Evolutionary conservation across 176 grass and related monocot species (phyloP).

Genomic region (Rhynchospora pubera): DNA sequence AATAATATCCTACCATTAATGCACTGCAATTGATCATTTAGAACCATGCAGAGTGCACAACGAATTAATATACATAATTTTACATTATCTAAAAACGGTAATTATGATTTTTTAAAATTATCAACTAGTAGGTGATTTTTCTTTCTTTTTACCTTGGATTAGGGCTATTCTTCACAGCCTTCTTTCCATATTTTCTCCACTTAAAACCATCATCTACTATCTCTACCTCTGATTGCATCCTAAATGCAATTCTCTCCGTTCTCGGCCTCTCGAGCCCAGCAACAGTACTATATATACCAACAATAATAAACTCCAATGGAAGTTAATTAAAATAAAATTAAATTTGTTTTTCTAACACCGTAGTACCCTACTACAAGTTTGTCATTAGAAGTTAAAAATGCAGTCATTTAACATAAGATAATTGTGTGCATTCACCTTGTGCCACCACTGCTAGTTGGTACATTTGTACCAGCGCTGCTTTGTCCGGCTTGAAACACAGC

Average conservation of each 20-base stretch:
- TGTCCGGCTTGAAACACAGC: not conserved
- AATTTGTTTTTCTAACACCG: too few species aligned
- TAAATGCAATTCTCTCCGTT: constrained; percentile 61
- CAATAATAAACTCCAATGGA: not conserved
- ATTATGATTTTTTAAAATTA: not conserved
- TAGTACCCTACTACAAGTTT: not conserved
- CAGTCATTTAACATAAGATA: not conserved
- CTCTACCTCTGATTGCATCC: constrained; percentile 67
- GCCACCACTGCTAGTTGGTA: constrained; percentile 16
- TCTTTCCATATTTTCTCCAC: constrained; percentile 97
- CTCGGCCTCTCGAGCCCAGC: constrained; percentile 2
- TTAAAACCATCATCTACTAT: constrained; percentile 90
- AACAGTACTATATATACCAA: not conserved
- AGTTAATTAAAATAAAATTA: not conserved
- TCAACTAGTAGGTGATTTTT: not conserved
- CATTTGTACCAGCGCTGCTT: not conserved
- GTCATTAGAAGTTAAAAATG: not conserved
- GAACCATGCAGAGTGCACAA: not conserved
- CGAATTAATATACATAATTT: not conserved
- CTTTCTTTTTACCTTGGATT: constrained; percentile 55
- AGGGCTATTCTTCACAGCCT: constrained; percentile 79
- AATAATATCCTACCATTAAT: not conserved
- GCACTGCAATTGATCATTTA: not conserved
- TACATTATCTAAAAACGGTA: not conserved
- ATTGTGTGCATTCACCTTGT: not conserved